A percentile compares a stretch with the other conserved stretches of the same genome.
phyloP scores from a whole-genome alignment of 1,284 basidiomycete species.

The Ustilago bromivora region DNA sequence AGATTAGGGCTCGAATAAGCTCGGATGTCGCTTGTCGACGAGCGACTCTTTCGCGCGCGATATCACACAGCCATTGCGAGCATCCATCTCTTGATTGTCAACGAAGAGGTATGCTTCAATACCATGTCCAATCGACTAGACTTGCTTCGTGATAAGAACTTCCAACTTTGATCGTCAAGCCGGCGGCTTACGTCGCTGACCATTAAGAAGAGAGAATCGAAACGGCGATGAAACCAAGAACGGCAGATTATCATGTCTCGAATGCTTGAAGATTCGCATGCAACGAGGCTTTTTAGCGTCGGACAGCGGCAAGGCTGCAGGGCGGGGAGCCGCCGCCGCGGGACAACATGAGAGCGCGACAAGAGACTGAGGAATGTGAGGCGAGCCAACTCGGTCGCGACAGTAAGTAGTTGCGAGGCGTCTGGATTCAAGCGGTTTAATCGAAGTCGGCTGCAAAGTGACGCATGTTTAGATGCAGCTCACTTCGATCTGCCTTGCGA shows the following conservation, averaged over 20 bases:
- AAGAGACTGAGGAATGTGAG: neutral
- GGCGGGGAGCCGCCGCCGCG: neutral
- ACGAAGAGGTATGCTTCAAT: neutral
- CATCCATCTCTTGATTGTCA: neutral
- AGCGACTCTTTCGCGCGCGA: slow-evolving; percentile 5
- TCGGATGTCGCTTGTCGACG: slow-evolving; percentile 1
- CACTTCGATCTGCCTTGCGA: neutral
- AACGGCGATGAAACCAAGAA: neutral
- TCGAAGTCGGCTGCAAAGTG: neutral
- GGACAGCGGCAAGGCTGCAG: neutral
- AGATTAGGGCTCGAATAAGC: neutral
- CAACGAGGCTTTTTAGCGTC: neutral
- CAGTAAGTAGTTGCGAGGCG: too few relatives aligned
- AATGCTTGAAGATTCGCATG: neutral
- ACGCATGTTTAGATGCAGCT: neutral
- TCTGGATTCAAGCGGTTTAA: too few relatives aligned
- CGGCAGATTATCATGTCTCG: slow-evolving; percentile 1
- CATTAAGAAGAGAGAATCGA: neutral
- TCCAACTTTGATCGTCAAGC: neutral
- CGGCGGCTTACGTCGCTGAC: neutral
- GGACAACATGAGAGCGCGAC: neutral
- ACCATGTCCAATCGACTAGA: neutral
- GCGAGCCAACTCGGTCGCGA: too few relatives aligned
- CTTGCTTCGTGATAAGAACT: neutral
- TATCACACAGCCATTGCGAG: neutral